These are phyloP conservation scores for Anthracocystis setariae DNA, from an alignment of 1,284 basidiomycete genomes.

Conservation along the genomic window DNA sequence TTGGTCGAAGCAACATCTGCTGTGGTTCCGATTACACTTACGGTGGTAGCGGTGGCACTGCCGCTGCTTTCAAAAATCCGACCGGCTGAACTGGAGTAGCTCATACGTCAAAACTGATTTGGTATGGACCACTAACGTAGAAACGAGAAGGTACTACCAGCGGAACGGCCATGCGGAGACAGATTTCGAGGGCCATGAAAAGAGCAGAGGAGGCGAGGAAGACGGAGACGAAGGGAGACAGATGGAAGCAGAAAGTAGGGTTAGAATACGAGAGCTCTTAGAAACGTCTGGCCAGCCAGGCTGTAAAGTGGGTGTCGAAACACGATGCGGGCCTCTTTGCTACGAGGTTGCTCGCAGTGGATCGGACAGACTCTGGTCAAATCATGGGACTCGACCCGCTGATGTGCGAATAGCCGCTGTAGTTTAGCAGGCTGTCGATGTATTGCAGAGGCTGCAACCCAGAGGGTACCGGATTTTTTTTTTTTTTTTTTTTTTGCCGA, in stretches of 20 bases:
- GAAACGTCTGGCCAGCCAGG: slow-evolving; percentile 40
- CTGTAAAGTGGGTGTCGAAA: slow-evolving; percentile 11
- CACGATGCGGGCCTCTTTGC: slow-evolving; percentile 8
- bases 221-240: slow-evolving; percentile 3
- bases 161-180: not conserved
- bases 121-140: slow-evolving; percentile 4
- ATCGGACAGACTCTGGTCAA: not conserved
- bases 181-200: not conserved
- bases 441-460: no score
- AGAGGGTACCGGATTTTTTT: no score
- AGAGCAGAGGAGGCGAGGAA: not conserved
- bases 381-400: no score
- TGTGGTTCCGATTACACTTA: slow-evolving; percentile 15
- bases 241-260: slow-evolving; percentile 6
- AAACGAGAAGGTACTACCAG: not conserved
- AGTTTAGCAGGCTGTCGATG: no score
- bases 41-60: slow-evolving; percentile 30
- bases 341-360: not conserved
- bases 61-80: slow-evolving; percentile 31
- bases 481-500: slow-evolving; percentile 8
- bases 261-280: slow-evolving; percentile 28
- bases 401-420: no score
- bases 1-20: not conserved
- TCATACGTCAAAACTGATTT: slow-evolving; percentile 13
- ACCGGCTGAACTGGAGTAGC: slow-evolving; percentile 34